Evolutionary conservation across 805 yeast genomes (phyloP).

Genomic region (Vanderwaltozyma yarrowii): DNA sequence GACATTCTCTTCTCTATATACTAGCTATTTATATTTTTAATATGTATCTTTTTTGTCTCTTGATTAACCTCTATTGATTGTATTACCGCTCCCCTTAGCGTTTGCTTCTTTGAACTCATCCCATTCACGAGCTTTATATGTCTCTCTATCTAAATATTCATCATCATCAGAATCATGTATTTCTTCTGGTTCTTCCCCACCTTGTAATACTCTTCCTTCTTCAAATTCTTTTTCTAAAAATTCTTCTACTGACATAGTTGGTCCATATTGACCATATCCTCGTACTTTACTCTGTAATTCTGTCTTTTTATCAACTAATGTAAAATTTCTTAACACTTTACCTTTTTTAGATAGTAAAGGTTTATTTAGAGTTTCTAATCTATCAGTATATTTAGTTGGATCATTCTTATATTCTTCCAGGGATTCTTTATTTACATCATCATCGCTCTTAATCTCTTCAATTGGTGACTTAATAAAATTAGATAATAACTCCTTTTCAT

Average conservation of each 20-base stretch:
- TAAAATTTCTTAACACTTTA: constrained; percentile 74
- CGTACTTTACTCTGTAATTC: constrained; percentile 55
- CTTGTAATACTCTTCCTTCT: constrained; percentile 66
- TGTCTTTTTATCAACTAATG: constrained; percentile 50
- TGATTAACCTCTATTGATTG: constrained; percentile 48
- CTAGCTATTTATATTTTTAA: too few species aligned
- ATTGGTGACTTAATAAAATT: constrained; percentile 28
- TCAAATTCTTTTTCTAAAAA: constrained; percentile 75
- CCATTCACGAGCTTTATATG: constrained; percentile 77
- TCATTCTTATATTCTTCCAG: constrained; percentile 17
- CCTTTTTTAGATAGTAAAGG: constrained; percentile 63
- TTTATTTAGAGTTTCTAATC: constrained; percentile 40
- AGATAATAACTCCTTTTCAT: constrained; percentile 58
- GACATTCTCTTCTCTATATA: too few species aligned
- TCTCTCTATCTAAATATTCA: constrained; percentile 49
- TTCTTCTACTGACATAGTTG: constrained; percentile 93
- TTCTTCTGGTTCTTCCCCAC: constrained; percentile 33
- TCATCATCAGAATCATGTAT: constrained; percentile 40
- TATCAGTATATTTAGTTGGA: constrained; percentile 50
- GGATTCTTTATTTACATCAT: constrained; percentile 3
- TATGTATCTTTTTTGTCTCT: too few species aligned
- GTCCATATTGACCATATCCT: constrained; percentile 88
- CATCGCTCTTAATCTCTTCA: background rate
- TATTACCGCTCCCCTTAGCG: constrained; percentile 86
- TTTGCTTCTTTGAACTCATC: constrained; percentile 85